Percentiles rank a stretch among this genome's conserved stretches.
Conservation (phyloP, 2,329 filamentous ascomycete genomes). For the Cercospora citrullina region DNA sequence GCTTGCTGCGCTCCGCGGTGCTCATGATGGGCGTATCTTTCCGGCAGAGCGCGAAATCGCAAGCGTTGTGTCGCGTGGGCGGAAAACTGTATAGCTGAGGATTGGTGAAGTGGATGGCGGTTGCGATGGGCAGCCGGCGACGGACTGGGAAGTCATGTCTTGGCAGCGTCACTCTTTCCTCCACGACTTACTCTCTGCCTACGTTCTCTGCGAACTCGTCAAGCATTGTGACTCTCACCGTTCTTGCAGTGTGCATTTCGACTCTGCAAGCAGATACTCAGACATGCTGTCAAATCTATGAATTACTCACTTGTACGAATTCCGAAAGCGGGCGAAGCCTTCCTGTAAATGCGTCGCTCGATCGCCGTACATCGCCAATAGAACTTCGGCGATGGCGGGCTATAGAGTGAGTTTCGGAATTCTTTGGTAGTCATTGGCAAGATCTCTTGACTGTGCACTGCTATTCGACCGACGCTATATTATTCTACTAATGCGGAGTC, state of each 20-base stretch:
- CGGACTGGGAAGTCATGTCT: background rate
- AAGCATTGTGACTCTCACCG: background rate
- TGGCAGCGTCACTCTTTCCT: background rate
- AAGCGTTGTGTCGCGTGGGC: background rate
- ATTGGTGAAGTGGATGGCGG: background rate
- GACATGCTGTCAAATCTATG: too few species aligned
- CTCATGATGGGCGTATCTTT: conserved; percentile 26
- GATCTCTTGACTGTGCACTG: background rate
- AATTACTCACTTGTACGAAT: background rate
- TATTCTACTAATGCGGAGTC: background rate
- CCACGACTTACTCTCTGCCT: background rate
- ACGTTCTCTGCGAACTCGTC: background rate
- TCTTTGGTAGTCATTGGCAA: background rate
- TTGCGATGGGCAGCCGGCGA: background rate
- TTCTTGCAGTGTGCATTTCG: background rate
- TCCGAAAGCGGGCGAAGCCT: background rate
- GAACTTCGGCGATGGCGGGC: background rate
- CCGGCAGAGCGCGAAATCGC: background rate
- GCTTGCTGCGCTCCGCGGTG: conserved; percentile 42
- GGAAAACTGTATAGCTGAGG: background rate
- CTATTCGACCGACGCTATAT: background rate
- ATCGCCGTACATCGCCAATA: background rate
- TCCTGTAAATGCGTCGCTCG: background rate
- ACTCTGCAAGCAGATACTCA: background rate
- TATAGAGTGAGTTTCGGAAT: background rate